Evolutionary conservation across 139 green algal species (phyloP).

Genomic region (Tetratostichococcus sp.): DNA sequence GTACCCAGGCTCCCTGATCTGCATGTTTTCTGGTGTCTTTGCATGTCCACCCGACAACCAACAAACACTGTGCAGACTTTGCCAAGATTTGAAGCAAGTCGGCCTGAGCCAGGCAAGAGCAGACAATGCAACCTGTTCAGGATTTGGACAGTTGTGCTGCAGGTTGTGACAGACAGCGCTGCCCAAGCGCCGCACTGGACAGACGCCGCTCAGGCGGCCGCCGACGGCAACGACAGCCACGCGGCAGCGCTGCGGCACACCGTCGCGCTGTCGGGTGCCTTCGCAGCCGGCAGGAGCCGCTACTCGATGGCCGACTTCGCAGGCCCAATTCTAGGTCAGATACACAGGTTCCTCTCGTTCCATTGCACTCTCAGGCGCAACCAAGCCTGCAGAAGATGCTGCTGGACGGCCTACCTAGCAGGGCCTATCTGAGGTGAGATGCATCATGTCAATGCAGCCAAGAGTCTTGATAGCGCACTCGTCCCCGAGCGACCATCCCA

Average conservation of each 20-base stretch:
- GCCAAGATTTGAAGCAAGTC: no score
- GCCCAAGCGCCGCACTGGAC: slow-evolving; percentile 12
- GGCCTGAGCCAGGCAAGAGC: not conserved
- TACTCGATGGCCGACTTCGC: not conserved
- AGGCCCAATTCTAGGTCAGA: not conserved
- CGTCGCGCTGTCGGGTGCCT: not conserved
- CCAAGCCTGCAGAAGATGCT: not conserved
- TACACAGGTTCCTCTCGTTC: not conserved
- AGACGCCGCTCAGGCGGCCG: slow-evolving; percentile 17
- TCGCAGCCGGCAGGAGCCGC: not conserved
- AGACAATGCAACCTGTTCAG: not conserved
- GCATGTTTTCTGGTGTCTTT: not conserved
- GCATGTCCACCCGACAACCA: no score
- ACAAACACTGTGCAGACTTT: no score
- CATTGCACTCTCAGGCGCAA: not conserved
- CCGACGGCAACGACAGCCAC: not conserved
- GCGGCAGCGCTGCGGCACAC: not conserved
- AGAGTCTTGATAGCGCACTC: not conserved
- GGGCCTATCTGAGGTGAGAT: not conserved
- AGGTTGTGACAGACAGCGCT: slow-evolving; percentile 4
- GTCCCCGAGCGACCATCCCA: no score
- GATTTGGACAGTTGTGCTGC: not conserved
- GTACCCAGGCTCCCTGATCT: not conserved
- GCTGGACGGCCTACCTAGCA: not conserved
- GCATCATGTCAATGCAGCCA: not conserved